These are phyloP conservation scores for Mycena belliarum DNA, from an alignment of 768 basidiomycete genomes.

Conservation along the genomic window DNA sequence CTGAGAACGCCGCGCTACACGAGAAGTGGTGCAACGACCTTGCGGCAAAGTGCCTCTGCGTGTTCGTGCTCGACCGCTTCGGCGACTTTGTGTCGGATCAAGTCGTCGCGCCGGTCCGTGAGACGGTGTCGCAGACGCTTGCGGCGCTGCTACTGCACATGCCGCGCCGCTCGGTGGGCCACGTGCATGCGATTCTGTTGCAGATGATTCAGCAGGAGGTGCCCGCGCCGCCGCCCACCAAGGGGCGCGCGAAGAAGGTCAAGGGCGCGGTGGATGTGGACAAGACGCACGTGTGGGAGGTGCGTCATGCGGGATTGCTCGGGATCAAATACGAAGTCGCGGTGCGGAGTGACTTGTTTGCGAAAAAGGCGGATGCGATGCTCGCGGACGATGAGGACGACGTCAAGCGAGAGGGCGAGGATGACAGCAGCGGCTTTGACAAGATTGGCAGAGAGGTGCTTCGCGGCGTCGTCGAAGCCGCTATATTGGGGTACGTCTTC, in stretches of 20 bases:
- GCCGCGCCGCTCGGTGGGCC: conserved; percentile 74
- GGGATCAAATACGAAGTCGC: conserved; percentile 99
- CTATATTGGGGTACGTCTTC: conserved; percentile 77
- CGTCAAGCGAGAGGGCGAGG: conserved; percentile 30
- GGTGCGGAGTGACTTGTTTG: conserved; percentile 83
- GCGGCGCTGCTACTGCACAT: conserved; percentile 88
- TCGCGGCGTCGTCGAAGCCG: conserved; percentile 84
- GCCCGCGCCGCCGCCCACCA: conserved; percentile 36
- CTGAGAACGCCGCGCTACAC: conserved; percentile 68
- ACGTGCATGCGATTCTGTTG: conserved; percentile 81
- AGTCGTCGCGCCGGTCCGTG: conserved; percentile 95
- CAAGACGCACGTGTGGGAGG: conserved; percentile 85
- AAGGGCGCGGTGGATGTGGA: conserved; percentile 31
- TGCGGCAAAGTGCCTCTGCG: conserved; percentile 80
- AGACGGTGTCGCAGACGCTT: conserved; percentile 92
- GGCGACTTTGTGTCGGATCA: conserved; percentile 97
- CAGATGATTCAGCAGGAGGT: conserved; percentile 95
- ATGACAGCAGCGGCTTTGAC: conserved; percentile 30
- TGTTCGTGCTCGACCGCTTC: conserved; percentile 95
- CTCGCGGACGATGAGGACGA: conserved; percentile 7
- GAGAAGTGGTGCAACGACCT: conserved; percentile 90
- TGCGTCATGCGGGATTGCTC: conserved; percentile 94
- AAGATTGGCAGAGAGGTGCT: conserved; percentile 59
- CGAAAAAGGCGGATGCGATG: conserved; percentile 31
- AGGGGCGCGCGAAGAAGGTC: background rate